These are phyloP conservation scores for Cylindrotheca closterium DNA, from an alignment of 108 stramenopile species.

Conservation along the genomic window DNA sequence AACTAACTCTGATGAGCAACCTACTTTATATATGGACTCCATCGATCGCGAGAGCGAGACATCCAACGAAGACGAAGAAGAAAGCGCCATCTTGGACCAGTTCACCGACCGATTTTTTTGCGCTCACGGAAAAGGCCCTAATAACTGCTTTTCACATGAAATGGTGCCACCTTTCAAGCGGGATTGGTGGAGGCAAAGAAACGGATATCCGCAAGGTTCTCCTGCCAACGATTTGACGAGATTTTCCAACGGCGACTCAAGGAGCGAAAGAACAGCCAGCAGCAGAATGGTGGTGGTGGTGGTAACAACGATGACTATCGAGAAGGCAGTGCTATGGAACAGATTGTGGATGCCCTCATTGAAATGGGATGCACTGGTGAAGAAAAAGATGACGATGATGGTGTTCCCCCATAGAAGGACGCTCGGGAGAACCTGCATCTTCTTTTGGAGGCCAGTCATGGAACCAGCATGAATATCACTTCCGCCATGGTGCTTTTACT, in stretches of 20 bases:
- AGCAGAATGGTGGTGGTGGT: neutral
- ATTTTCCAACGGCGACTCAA: neutral
- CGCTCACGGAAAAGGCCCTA: conserved; percentile 1
- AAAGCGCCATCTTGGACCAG: neutral
- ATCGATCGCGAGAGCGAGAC: conserved; percentile 1
- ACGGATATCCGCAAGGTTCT: neutral
- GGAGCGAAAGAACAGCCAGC: neutral
- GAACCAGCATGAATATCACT: conserved; percentile 18
- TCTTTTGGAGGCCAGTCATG: conserved; percentile 20
- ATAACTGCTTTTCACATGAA: conserved; percentile 1
- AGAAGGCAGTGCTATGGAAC: conserved; percentile 13
- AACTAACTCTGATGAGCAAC: conserved; percentile 8
- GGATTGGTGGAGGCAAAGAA: neutral
- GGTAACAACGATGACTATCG: neutral
- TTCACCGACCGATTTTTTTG: conserved; percentile 11
- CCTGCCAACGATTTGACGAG: conserved; percentile 1
- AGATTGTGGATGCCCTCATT: conserved; percentile 16
- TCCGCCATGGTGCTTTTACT: conserved; percentile 13
- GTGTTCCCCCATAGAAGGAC: too few relatives aligned
- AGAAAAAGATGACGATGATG: neutral
- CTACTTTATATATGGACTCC: conserved; percentile 4
- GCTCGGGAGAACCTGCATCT: conserved; percentile 9
- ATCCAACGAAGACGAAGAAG: neutral
- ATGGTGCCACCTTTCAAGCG: neutral
- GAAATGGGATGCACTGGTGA: neutral